Evolutionary conservation across 1,284 basidiomycete genomes (phyloP).

Genomic region (Peniophora sp.): DNA sequence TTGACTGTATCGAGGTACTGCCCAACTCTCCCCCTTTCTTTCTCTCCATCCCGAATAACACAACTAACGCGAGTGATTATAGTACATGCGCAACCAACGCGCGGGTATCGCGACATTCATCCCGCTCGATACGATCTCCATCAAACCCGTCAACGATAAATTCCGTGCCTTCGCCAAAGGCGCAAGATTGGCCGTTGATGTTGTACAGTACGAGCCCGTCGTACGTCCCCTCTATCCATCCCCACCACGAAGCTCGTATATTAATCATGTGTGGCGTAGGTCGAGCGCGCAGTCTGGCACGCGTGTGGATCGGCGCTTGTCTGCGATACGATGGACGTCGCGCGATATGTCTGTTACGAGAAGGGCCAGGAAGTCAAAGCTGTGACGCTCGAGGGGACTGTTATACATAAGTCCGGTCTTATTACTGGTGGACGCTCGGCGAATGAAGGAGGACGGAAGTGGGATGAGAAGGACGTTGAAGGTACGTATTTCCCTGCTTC

Average conservation of each 20-base stretch:
- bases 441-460: slow-evolving; percentile 68
- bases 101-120: slow-evolving; percentile 96
- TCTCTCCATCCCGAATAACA: too few relatives aligned
- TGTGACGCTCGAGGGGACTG: slow-evolving; percentile 92
- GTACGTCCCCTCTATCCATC: too few relatives aligned
- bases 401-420: slow-evolving; percentile 95
- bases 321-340: slow-evolving; percentile 92
- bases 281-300: slow-evolving; percentile 93
- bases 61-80: not conserved
- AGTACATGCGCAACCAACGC: slow-evolving; percentile 95
- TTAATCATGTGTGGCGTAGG: too few relatives aligned
- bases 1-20: slow-evolving; percentile 90
- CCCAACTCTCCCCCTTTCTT: not conserved
- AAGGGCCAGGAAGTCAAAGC: slow-evolving; percentile 96
- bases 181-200: slow-evolving; percentile 89
- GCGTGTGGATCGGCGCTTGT: slow-evolving; percentile 94
- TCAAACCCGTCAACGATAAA: slow-evolving; percentile 91
- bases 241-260: too few relatives aligned
- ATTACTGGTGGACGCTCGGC: slow-evolving; percentile 93
- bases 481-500: slow-evolving; percentile 34
- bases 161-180: slow-evolving; percentile 89
- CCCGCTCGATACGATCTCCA: slow-evolving; percentile 93
- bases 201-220: slow-evolving; percentile 81
- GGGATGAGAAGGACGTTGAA: slow-evolving; percentile 91
- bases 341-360: slow-evolving; percentile 87